phyloP scores from a whole-genome alignment of 495 filamentous ascomycete genomes.

The Penicillium canariense region DNA sequence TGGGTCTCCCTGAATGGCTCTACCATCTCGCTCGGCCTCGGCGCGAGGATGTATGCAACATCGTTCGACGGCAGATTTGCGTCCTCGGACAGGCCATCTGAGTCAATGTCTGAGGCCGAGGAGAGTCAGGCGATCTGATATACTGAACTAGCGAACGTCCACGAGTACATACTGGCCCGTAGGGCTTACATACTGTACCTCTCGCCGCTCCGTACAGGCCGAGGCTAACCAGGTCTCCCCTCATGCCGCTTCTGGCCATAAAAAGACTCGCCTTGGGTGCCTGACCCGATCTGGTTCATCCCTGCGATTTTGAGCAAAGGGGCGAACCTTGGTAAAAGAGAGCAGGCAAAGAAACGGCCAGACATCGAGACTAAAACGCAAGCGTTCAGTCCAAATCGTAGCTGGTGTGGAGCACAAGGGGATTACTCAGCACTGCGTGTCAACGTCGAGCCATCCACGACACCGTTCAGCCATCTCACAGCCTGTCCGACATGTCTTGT shows the following conservation, averaged over 20 bases:
- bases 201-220: not conserved
- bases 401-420: slow-evolving; percentile 20
- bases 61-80: not conserved
- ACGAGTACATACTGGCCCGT: no score
- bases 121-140: slow-evolving; percentile 8
- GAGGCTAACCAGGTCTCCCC: not conserved
- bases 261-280: no score
- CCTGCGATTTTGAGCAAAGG: slow-evolving; percentile 3
- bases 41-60: slow-evolving; percentile 2
- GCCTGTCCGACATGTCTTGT: slow-evolving; percentile 11
- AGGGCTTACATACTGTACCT: no score
- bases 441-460: not conserved
- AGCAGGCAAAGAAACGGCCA: slow-evolving; percentile 5
- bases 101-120: not conserved
- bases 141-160: no score
- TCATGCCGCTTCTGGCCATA: no score
- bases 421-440: slow-evolving; percentile 20
- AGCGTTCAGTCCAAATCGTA: slow-evolving; percentile 4
- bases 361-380: not conserved
- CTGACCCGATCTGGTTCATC: not conserved
- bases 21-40: not conserved
- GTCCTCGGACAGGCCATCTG: not conserved
- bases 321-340: slow-evolving; percentile 8
- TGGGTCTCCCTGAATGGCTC: not conserved
- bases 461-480: slow-evolving; percentile 2